A percentile compares a stretch with the other conserved stretches of the same genome.
Evolutionary conservation across 345 rosid species (phyloP).

Genomic region (Murraya paniculata): DNA sequence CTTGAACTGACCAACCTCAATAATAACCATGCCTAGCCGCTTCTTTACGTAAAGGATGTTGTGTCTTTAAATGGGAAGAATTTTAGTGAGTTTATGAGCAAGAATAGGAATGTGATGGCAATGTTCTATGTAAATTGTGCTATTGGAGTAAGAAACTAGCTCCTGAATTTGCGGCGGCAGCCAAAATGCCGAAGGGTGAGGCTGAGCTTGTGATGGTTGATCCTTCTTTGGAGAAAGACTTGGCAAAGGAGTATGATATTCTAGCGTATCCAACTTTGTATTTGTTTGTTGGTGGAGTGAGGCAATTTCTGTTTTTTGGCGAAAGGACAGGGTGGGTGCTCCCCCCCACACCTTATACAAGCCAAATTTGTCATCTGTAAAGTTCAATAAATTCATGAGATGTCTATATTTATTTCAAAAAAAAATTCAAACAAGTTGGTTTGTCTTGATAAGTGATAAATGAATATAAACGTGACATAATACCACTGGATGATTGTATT

Average conservation of each 20-base stretch:
- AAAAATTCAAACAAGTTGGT: too few relatives aligned
- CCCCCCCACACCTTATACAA: neutral
- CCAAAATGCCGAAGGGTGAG: slow-evolving; percentile 42
- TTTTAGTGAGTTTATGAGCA: neutral
- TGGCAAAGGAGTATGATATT: slow-evolving; percentile 1
- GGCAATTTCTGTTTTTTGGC: neutral
- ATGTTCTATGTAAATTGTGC: slow-evolving; percentile 56
- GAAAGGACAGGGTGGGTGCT: slow-evolving; percentile 24
- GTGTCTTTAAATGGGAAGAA: neutral
- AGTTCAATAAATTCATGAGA: neutral
- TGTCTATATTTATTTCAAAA: too few relatives aligned
- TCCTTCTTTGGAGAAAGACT: slow-evolving; percentile 20
- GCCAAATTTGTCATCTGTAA: neutral
- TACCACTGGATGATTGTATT: too few relatives aligned
- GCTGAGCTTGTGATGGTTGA: too few relatives aligned
- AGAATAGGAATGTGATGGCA: slow-evolving; percentile 4
- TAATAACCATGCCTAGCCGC: neutral
- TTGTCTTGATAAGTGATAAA: too few relatives aligned
- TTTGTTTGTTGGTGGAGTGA: slow-evolving; percentile 18
- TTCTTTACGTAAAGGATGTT: neutral
- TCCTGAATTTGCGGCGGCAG: slow-evolving; percentile 48
- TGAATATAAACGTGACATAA: too few relatives aligned
- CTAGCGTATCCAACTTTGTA: slow-evolving; percentile 14
- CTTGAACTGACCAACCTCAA: neutral
- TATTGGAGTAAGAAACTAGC: slow-evolving; percentile 33